These are phyloP conservation scores for Daedaleopsis sinensis DNA, from an alignment of 768 basidiomycete genomes.

Conservation along the genomic window DNA sequence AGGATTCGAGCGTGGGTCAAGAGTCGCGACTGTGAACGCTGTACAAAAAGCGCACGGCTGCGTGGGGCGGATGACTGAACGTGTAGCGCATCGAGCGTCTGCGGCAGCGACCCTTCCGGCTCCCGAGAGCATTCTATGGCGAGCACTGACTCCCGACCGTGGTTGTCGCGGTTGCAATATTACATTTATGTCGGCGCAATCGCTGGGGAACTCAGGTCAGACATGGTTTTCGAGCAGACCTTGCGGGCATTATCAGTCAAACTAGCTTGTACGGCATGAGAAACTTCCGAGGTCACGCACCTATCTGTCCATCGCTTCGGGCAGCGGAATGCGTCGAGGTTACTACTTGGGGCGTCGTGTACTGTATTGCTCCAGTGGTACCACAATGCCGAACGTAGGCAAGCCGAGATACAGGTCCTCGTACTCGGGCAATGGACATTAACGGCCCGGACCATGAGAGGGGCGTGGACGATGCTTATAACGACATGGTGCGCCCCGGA, in stretches of 20 bases:
- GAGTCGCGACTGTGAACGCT: neutral
- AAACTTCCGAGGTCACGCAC: neutral
- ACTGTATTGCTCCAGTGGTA: neutral
- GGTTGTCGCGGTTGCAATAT: neutral
- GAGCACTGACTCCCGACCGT: neutral
- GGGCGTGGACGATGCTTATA: neutral
- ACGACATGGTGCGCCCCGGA: neutral
- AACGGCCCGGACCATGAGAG: neutral
- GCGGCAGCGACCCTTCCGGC: neutral
- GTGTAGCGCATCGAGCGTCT: neutral
- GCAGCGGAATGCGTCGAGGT: neutral
- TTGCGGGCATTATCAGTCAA: neutral
- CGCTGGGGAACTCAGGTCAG: neutral
- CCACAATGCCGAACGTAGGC: neutral
- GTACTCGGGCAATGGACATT: neutral
- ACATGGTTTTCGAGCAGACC: neutral
- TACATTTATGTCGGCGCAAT: neutral
- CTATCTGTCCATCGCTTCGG: neutral
- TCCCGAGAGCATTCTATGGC: neutral
- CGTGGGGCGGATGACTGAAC: conserved; percentile 1
- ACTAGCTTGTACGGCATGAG: neutral
- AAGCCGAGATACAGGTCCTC: neutral
- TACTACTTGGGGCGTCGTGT: neutral
- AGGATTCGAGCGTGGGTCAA: neutral
- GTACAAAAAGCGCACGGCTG: conserved; percentile 5